Percentiles rank a stretch among this genome's conserved stretches.
Conservation (phyloP, 176 grass and related monocot species). For the Microstegium vimineum region DNA sequence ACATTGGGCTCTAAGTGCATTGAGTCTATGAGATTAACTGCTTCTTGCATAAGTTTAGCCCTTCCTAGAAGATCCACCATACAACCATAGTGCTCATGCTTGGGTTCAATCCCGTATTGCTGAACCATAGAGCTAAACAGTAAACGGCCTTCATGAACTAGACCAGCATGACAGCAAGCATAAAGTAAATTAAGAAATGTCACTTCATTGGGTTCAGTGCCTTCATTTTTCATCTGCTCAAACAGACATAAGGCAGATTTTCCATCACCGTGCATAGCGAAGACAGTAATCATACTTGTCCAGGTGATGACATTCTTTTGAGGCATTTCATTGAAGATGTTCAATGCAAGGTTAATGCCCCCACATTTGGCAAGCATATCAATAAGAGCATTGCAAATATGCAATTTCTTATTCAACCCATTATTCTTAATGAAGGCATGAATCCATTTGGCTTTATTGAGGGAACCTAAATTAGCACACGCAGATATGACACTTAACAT, state of each 20-base stretch:
- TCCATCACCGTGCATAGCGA: constrained; percentile 81
- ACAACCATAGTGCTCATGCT: constrained; percentile 62
- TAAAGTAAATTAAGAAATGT: constrained; percentile 76
- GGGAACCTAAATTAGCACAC: constrained; percentile 64
- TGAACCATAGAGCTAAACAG: constrained; percentile 67
- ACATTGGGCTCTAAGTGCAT: constrained; percentile 73
- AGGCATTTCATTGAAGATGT: constrained; percentile 63
- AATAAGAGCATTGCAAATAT: constrained; percentile 78
- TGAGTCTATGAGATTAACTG: constrained; percentile 57
- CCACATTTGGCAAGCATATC: constrained; percentile 97
- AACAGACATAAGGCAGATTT: constrained; percentile 59
- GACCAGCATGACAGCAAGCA: constrained; percentile 85
- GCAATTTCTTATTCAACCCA: constrained; percentile 41
- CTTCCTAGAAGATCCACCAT: constrained; percentile 82
- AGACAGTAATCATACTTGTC: constrained; percentile 85
- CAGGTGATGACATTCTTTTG: constrained; percentile 76
- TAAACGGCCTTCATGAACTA: constrained; percentile 63
- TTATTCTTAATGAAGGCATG: constrained; percentile 50
- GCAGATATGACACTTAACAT: constrained; percentile 75
- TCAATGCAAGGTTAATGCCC: constrained; percentile 50
- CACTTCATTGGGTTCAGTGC: constrained; percentile 62
- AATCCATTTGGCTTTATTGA: constrained; percentile 68
- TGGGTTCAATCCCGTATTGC: constrained; percentile 54
- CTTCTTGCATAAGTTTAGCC: constrained; percentile 64
- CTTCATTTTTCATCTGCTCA: constrained; percentile 63